Evolutionary conservation across 352 stramenopile species (phyloP).

Genomic region (Halophytophthora polymorphica): DNA sequence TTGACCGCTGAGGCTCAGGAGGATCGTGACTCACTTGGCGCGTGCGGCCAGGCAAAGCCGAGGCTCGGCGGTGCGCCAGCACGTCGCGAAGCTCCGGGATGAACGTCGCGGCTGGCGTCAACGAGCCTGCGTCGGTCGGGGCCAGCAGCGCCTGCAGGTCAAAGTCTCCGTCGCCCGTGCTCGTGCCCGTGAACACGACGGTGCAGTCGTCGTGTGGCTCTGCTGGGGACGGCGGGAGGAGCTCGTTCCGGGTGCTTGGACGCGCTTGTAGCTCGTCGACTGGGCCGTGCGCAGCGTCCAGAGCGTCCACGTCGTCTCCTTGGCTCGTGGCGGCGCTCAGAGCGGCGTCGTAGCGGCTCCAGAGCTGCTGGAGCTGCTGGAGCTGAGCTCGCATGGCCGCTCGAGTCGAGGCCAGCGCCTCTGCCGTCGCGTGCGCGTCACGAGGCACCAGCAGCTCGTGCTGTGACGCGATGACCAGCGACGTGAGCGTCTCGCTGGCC

Average conservation of each 20-base stretch:
- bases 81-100: conserved; percentile 54
- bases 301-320: neutral
- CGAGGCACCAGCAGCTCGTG: conserved; percentile 25
- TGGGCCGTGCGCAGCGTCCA: neutral
- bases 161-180: conserved; percentile 61
- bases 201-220: conserved; percentile 29
- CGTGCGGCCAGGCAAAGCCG: conserved; percentile 22
- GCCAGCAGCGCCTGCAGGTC: conserved; percentile 47
- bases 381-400: conserved; percentile 21
- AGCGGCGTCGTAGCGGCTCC: conserved; percentile 19
- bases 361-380: conserved; percentile 23
- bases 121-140: conserved; percentile 20
- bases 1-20: neutral
- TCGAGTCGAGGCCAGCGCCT: conserved; percentile 10
- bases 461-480: conserved; percentile 40
- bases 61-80: conserved; percentile 38
- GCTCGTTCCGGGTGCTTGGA: neutral
- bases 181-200: conserved; percentile 72
- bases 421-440: neutral
- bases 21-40: conserved; percentile 46
- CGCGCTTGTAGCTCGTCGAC: conserved; percentile 2
- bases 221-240: conserved; percentile 1
- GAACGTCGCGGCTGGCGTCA: conserved; percentile 30
- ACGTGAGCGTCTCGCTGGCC: conserved; percentile 48
- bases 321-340: conserved; percentile 4